A percentile compares a stretch with the other conserved stretches of the same genome.
Evolutionary conservation across 192 early-diverging fungal species (phyloP).

Genomic region (Coemansia aciculifera): DNA sequence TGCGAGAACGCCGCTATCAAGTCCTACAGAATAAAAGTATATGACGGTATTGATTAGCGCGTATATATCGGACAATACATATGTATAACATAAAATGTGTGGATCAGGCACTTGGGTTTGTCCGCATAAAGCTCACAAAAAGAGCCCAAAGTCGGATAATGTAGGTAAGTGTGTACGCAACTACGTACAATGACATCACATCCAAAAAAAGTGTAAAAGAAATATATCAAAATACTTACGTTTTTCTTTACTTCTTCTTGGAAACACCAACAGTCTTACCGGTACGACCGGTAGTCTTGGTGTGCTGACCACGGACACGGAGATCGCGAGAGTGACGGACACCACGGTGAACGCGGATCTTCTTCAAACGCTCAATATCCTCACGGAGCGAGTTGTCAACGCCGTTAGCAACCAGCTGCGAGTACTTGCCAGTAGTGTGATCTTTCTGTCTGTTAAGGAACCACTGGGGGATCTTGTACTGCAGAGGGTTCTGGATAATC

Average conservation of each 20-base stretch:
- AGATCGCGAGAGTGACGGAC: conserved; percentile 98
- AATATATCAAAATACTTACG: conserved; percentile 28
- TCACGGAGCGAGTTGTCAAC: conserved; percentile 97
- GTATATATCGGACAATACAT: neutral
- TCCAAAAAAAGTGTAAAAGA: neutral
- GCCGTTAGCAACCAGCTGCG: conserved; percentile 91
- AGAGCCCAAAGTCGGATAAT: conserved; percentile 11
- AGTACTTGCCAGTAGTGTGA: conserved; percentile 91
- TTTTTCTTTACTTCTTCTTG: conserved; percentile 88
- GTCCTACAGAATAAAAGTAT: neutral
- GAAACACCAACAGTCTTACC: conserved; percentile 96
- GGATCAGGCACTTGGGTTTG: conserved; percentile 12
- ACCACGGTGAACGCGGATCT: conserved; percentile 99
- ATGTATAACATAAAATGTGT: neutral
- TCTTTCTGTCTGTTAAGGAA: conserved; percentile 99
- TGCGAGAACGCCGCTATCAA: neutral
- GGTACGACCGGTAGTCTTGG: conserved; percentile 98
- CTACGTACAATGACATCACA: conserved; percentile 8
- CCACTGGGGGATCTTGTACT: conserved; percentile 99
- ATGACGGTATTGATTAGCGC: neutral
- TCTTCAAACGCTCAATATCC: conserved; percentile 98
- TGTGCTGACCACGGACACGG: conserved; percentile 99
- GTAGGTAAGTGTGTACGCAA: conserved; percentile 7
- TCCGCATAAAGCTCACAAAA: conserved; percentile 16
- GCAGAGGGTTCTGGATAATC: conserved; percentile 98